Conservation (phyloP, 371 early-diverging fungal species). For the Rhizopus sp. region DNA sequence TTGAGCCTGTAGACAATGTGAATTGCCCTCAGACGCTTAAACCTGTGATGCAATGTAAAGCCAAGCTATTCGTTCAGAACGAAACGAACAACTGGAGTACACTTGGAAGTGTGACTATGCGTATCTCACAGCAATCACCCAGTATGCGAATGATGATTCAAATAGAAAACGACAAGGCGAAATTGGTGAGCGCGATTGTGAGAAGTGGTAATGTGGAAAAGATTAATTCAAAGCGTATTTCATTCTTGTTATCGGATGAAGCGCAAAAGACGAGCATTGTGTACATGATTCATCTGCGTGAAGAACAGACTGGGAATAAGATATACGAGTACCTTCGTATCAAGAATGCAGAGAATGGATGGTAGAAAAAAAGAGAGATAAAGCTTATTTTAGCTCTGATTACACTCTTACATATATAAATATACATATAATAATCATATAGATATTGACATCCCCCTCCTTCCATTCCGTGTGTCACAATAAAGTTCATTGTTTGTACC, state of each 20-base stretch:
- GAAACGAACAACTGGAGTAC: slow-evolving; percentile 49
- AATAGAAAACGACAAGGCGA: slow-evolving; percentile 49
- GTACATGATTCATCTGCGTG: slow-evolving; percentile 49
- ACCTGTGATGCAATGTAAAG: slow-evolving; percentile 44
- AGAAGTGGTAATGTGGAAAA: slow-evolving; percentile 47
- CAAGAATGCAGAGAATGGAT: slow-evolving; percentile 42
- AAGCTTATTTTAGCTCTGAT: neutral
- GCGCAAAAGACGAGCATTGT: slow-evolving; percentile 36
- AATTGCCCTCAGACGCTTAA: slow-evolving; percentile 45
- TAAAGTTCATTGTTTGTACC: too few relatives aligned
- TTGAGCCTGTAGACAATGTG: slow-evolving; percentile 26
- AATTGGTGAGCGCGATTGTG: slow-evolving; percentile 41
- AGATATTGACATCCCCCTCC: too few relatives aligned
- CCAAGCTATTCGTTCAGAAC: slow-evolving; percentile 42
- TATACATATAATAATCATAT: neutral
- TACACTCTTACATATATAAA: neutral
- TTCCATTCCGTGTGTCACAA: neutral
- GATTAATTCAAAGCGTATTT: slow-evolving; percentile 35
- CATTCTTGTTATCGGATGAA: slow-evolving; percentile 40
- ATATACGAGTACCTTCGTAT: slow-evolving; percentile 42
- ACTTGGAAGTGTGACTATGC: slow-evolving; percentile 37
- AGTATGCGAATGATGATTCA: slow-evolving; percentile 45
- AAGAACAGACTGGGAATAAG: slow-evolving; percentile 43
- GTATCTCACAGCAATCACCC: slow-evolving; percentile 44
- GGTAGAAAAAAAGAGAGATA: slow-evolving; percentile 16